phyloP scores from a whole-genome alignment of 495 filamentous ascomycete species.

The Penicillium alfredii region DNA sequence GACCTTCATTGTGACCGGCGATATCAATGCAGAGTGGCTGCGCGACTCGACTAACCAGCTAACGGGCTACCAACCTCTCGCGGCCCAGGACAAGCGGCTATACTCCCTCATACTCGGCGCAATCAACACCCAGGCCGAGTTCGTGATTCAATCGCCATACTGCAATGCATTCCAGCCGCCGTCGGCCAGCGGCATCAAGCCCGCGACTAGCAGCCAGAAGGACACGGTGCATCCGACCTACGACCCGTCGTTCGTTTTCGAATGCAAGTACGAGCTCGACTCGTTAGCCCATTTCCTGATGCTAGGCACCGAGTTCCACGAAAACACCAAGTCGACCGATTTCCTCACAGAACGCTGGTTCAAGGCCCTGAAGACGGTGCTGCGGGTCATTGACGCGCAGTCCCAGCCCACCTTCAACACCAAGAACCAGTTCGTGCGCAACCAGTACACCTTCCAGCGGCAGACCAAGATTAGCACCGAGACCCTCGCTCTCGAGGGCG shows the following conservation, averaged over 20 bases:
- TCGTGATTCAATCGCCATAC: conserved; percentile 89
- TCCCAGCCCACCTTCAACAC: conserved; percentile 71
- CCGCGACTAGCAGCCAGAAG: conserved; percentile 66
- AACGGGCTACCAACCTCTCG: conserved; percentile 78
- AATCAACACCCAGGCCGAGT: conserved; percentile 94
- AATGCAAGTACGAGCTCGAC: conserved; percentile 99
- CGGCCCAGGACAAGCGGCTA: conserved; percentile 68
- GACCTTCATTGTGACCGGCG: conserved; percentile 96
- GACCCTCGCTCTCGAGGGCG: conserved; percentile 72
- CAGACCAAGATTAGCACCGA: conserved; percentile 79
- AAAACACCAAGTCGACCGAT: conserved; percentile 66
- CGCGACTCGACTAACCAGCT: conserved; percentile 97
- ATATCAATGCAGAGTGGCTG: conserved; percentile 97
- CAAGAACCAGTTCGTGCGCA: conserved; percentile 54
- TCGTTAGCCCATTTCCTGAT: conserved; percentile 89
- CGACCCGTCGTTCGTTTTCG: conserved; percentile 79
- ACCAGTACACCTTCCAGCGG: conserved; percentile 83
- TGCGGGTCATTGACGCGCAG: conserved; percentile 71
- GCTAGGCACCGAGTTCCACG: conserved; percentile 78
- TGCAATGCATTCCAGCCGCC: conserved; percentile 99
- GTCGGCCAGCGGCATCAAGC: conserved; percentile 63
- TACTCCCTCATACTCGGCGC: conserved; percentile 81
- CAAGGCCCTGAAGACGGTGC: conserved; percentile 64
- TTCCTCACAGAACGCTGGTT: conserved; percentile 80
- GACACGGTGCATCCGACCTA: conserved; percentile 84